A percentile compares a stretch with the other conserved stretches of the same genome.
These are phyloP conservation scores for barrel medic (Medicago truncatula) DNA, from an alignment of 306 rosid species.

Conservation along the genomic window MtrunA17r5.0-ANR NC_053049.1:47162501-47163000, in stretches of 20 bases:
- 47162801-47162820: neutral
- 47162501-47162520: neutral
- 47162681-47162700: neutral
- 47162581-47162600: no score
- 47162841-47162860: slow-evolving; percentile 43
- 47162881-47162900: slow-evolving; percentile 17
- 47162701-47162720: neutral
- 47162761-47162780: neutral
- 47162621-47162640: slow-evolving; percentile 17
- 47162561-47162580: neutral
- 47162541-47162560: slow-evolving; percentile 7
- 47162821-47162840: slow-evolving; percentile 1
- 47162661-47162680: neutral
- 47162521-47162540: neutral
- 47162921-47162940: slow-evolving; percentile 13
- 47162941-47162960: slow-evolving; percentile 36
- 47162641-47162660: slow-evolving; percentile 1
- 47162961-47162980: slow-evolving; percentile 41
- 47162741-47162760: neutral
- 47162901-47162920: slow-evolving; percentile 9
- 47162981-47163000: slow-evolving; percentile 47
- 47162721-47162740: neutral
- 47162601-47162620: slow-evolving; percentile 10
- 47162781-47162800: neutral
- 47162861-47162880: slow-evolving; percentile 18